Base-by-base conservation (phyloP, 768 basidiomycete species). In the Mycena galericulata region DNA sequence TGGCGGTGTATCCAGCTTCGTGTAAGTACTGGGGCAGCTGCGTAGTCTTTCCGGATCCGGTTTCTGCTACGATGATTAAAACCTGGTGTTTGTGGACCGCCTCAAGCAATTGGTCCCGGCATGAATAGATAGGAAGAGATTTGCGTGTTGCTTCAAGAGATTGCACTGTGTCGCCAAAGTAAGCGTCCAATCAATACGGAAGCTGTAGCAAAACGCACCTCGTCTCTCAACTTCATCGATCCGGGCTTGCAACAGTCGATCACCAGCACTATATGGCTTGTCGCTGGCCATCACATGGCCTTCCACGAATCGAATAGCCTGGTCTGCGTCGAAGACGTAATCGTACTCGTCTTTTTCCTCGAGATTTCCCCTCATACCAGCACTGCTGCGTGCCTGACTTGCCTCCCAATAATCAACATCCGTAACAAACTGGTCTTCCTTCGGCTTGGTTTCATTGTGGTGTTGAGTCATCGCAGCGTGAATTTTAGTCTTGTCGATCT, bases 11-110 rank as follows among this genome's bases (percentile, higher is more conserved):
- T 0, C 97, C 97, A 43, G 92, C 88, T 79, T 99, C 97, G 12
- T 96, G 96, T 45, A 99, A 87, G 72, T 98, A 99, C 79, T 98
- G 97, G 0, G 93, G 93, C 95, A 99, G 98, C 76, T 99, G 97
- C 0, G 97, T 99, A 7, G 97, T 98, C 79, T 99, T 99, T 14
- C 97, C 97, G 11, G 96, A 98, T 24, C 97, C 97, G 34, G 97
- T 99, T 74, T 99, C 97, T 50, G 97, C 97, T 62, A 99, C 93
- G 32, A 99, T 97, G 68, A 99, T 96, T 61, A 99, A 90, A 32
- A 98, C 90, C 87, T 96, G 97, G 81, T 99, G 94, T 91, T 95
- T 27, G 6, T 10, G 34, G 20, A 61, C 38, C 10, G 59, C 59
- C 14, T 61, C 36, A 36, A 61, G 46, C 5, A 61, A 24, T 6